Evolutionary conservation across 176 grass and related monocot species (phyloP).

Genomic region (Triticum monococcum): DNA sequence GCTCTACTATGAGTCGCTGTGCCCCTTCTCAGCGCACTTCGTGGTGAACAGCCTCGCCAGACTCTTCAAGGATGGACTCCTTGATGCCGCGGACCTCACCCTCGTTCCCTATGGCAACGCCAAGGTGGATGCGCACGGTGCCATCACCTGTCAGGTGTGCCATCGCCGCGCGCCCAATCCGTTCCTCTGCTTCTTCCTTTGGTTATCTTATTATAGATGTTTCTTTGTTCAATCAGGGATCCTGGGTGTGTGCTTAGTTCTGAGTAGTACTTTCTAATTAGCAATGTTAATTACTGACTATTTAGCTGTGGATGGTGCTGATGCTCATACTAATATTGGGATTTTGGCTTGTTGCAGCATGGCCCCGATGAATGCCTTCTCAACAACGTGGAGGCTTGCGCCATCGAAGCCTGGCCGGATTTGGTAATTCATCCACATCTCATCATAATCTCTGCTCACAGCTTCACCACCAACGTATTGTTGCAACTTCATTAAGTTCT

Average conservation of each 20-base stretch:
- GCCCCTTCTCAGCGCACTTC: constrained; percentile 46
- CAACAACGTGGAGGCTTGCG: constrained; percentile 86
- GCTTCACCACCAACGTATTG: neutral
- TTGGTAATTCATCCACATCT: constrained; percentile 52
- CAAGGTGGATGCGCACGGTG: neutral
- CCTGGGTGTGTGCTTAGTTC: neutral
- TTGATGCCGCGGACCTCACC: constrained; percentile 16
- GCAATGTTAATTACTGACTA: no score
- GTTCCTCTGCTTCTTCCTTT: neutral
- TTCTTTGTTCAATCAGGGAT: neutral
- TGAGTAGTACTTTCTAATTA: neutral
- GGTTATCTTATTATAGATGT: neutral
- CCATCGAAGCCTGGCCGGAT: constrained; percentile 80
- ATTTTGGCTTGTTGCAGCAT: constrained; percentile 57
- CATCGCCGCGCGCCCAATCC: neutral
- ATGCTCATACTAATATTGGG: neutral
- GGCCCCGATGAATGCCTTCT: constrained; percentile 83
- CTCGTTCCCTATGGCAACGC: constrained; percentile 62
- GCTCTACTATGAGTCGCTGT: constrained; percentile 61
- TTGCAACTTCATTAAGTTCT: neutral
- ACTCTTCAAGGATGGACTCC: constrained; percentile 43
- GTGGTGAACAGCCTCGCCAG: constrained; percentile 42
- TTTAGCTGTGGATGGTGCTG: neutral
- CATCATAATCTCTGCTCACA: neutral
- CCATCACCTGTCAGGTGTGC: constrained; percentile 49